Conservation (phyloP, 2,329 filamentous ascomycete genomes). For the Furcasterigmium sp. region DNA sequence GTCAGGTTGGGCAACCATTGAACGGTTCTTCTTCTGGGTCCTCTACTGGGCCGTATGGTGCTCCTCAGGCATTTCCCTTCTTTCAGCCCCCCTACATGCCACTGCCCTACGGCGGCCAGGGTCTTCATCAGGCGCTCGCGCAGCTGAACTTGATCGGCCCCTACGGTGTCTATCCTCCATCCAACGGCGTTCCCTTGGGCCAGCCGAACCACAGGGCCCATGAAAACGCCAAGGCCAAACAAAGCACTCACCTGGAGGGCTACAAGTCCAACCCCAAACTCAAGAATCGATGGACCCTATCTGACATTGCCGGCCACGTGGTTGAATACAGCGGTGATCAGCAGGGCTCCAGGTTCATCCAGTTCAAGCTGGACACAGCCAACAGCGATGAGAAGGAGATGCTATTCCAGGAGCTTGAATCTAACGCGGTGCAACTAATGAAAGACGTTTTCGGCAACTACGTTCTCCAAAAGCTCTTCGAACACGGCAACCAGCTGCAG, state of each 20-base stretch:
- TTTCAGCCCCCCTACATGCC: too few relatives aligned
- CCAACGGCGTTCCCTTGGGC: constrained; percentile 35
- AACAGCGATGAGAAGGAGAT: constrained; percentile 95
- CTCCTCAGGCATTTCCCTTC: too few relatives aligned
- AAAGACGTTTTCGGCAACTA: constrained; percentile 98
- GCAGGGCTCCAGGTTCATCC: constrained; percentile 91
- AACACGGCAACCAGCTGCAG: constrained; percentile 89
- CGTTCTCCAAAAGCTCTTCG: constrained; percentile 96
- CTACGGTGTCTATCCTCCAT: constrained; percentile 28
- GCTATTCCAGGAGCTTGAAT: constrained; percentile 81
- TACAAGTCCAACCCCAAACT: not conserved
- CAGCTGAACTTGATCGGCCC: too few relatives aligned
- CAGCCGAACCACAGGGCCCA: constrained; percentile 40
- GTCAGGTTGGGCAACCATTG: too few relatives aligned
- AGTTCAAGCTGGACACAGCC: constrained; percentile 83
- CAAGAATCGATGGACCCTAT: constrained; percentile 64
- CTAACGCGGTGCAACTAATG: constrained; percentile 84
- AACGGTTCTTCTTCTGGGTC: too few relatives aligned
- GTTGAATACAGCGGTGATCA: constrained; percentile 96
- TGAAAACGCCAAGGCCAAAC: constrained; percentile 26
- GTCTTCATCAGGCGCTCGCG: too few relatives aligned
- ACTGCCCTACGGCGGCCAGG: too few relatives aligned
- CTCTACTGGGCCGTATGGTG: too few relatives aligned
- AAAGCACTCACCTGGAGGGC: constrained; percentile 10
- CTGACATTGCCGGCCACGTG: constrained; percentile 81